Evolutionary conservation across 2,329 filamentous ascomycete species (phyloP).

Genomic region (Samsoniella hepiali): DNA sequence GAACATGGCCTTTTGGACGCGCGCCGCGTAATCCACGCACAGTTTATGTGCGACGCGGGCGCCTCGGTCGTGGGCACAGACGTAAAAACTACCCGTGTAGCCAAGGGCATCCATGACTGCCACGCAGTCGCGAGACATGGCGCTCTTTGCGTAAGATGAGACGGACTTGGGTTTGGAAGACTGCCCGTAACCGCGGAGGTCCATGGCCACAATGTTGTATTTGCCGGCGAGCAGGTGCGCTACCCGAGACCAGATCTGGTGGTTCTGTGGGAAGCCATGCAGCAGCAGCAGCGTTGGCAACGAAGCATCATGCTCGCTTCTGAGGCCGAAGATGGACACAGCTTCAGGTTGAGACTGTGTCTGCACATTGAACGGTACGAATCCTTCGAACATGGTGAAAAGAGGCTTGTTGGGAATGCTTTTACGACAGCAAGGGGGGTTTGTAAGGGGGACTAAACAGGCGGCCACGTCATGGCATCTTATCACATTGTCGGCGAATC

Average conservation of each 20-base stretch:
- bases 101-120: conserved; percentile 44
- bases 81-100: conserved; percentile 37
- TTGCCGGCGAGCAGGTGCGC: conserved; percentile 35
- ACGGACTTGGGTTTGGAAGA: conserved; percentile 44
- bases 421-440: not conserved
- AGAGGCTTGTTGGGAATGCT: not conserved
- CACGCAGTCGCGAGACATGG: conserved; percentile 47
- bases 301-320: conserved; percentile 29
- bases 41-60: conserved; percentile 54
- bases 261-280: conserved; percentile 52
- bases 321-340: conserved; percentile 44
- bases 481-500: no score
- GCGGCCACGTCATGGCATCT: no score
- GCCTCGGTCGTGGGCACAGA: conserved; percentile 57
- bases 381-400: conserved; percentile 37
- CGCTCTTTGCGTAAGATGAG: conserved; percentile 43
- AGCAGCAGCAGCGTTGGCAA: conserved; percentile 44
- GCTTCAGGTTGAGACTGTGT: conserved; percentile 33
- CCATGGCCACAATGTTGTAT: conserved; percentile 44
- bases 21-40: conserved; percentile 43
- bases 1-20: conserved; percentile 42
- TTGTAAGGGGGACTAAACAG: no score
- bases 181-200: conserved; percentile 50
- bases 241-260: conserved; percentile 50
- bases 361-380: conserved; percentile 36